Conservation (phyloP, 257 asterid species). For the Handroanthus guayacan region DNA sequence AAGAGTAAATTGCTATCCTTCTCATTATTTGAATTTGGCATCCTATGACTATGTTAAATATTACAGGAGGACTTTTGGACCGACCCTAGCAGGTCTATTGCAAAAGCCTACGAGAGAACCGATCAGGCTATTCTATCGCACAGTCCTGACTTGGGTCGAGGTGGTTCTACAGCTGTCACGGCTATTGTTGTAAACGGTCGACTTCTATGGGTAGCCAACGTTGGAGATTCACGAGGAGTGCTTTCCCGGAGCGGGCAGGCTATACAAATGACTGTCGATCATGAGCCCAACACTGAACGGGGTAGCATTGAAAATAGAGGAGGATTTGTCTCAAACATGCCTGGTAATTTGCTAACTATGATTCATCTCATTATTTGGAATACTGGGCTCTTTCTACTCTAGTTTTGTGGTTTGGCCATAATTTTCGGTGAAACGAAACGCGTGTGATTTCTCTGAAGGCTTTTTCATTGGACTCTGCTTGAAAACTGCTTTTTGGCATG, state of each 20-base stretch:
- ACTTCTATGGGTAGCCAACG: slow-evolving; percentile 86
- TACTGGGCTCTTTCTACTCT: neutral
- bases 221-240: slow-evolving; percentile 93
- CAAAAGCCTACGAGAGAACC: slow-evolving; percentile 80
- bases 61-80: slow-evolving; percentile 79
- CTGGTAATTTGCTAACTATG: slow-evolving; percentile 55
- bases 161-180: slow-evolving; percentile 97
- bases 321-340: slow-evolving; percentile 97
- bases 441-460: neutral
- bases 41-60: slow-evolving; percentile 18
- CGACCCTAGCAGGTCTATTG: slow-evolving; percentile 69
- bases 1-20: neutral
- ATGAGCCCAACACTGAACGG: slow-evolving; percentile 89
- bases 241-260: slow-evolving; percentile 85
- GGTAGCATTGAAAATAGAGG: slow-evolving; percentile 81
- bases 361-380: neutral
- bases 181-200: slow-evolving; percentile 71
- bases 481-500: too few species aligned
- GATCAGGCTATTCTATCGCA: slow-evolving; percentile 88
- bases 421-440: neutral
- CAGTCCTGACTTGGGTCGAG: slow-evolving; percentile 85
- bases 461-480: neutral
- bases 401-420: neutral
- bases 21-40: neutral
- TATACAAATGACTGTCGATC: slow-evolving; percentile 80